phyloP scores from a whole-genome alignment of 2,329 filamentous ascomycete genomes.

The Coniosporium tulheliwenetii region DNA sequence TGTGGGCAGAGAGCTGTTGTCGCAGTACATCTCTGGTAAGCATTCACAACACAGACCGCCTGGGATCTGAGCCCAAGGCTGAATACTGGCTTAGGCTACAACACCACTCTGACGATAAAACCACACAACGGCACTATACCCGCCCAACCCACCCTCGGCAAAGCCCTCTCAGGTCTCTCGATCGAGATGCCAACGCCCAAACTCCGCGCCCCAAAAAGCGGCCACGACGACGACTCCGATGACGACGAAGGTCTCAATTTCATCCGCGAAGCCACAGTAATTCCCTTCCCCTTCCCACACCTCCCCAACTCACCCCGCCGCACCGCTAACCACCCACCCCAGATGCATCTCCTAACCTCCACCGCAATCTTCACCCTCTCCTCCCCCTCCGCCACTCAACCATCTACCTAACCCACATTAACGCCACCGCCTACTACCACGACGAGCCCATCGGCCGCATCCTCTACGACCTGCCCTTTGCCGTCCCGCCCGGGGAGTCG shows the following conservation, averaged over 20 bases:
- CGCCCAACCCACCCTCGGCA: constrained; percentile 52
- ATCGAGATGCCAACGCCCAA: constrained; percentile 58
- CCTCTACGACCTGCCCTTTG: constrained; percentile 56
- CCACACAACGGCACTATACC: constrained; percentile 62
- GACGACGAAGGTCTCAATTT: constrained; percentile 42
- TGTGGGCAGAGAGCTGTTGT: constrained; percentile 59
- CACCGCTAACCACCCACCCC: neutral
- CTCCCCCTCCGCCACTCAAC: constrained; percentile 59
- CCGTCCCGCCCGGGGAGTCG: constrained; percentile 58
- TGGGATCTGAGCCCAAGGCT: neutral
- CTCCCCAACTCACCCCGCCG: too few species aligned
- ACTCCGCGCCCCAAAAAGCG: constrained; percentile 39
- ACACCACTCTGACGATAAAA: constrained; percentile 63
- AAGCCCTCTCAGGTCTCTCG: constrained; percentile 55
- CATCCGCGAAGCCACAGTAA: constrained; percentile 61
- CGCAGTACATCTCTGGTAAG: constrained; percentile 66
- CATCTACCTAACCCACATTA: constrained; percentile 61
- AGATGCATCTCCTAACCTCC: constrained; percentile 69
- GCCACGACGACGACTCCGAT: constrained; percentile 19
- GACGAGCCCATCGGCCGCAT: constrained; percentile 67
- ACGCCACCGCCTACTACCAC: constrained; percentile 78
- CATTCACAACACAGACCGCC: neutral
- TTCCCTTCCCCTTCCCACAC: neutral
- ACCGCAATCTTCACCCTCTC: constrained; percentile 71
- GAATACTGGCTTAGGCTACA: constrained; percentile 40